Conservation (phyloP, 2,329 filamentous ascomycete species). For the Aspergillus unguis region DNA sequence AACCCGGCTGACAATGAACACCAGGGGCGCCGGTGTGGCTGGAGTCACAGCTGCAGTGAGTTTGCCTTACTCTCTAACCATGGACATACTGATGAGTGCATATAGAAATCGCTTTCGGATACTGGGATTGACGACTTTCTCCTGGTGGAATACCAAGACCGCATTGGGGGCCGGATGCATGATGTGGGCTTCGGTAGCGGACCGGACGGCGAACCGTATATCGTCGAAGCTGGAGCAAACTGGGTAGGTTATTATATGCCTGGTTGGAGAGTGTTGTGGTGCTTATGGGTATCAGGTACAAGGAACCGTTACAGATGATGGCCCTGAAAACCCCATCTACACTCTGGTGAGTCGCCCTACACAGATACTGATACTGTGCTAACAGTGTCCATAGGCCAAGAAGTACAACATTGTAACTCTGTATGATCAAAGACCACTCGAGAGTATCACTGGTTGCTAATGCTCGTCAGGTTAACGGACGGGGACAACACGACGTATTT, state of each 20-base stretch:
- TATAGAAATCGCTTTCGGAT: not conserved
- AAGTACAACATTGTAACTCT: constrained; percentile 50
- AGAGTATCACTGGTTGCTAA: no score
- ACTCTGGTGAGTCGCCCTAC: not conserved
- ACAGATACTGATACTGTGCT: not conserved
- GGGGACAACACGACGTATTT: constrained; percentile 45
- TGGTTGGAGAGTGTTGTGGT: not conserved
- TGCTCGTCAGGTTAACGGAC: constrained; percentile 46
- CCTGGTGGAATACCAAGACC: constrained; percentile 61
- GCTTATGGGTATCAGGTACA: constrained; percentile 29
- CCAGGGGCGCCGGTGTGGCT: constrained; percentile 56
- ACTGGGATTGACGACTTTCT: constrained; percentile 52
- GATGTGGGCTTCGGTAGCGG: constrained; percentile 56
- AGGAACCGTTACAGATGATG: constrained; percentile 38
- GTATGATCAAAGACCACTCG: constrained; percentile 27
- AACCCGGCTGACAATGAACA: not conserved
- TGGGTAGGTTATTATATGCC: constrained; percentile 43
- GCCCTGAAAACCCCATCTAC: constrained; percentile 51
- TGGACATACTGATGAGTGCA: not conserved
- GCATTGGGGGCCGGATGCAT: constrained; percentile 62
- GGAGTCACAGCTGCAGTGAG: constrained; percentile 60
- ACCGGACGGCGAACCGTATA: constrained; percentile 49
- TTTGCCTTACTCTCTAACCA: not conserved
- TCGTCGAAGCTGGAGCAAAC: constrained; percentile 64
- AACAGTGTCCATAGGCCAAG: constrained; percentile 53